Evolutionary conservation across 2,329 filamentous ascomycete species (phyloP).

Genomic region (Cucurbitaria berberidis): DNA sequence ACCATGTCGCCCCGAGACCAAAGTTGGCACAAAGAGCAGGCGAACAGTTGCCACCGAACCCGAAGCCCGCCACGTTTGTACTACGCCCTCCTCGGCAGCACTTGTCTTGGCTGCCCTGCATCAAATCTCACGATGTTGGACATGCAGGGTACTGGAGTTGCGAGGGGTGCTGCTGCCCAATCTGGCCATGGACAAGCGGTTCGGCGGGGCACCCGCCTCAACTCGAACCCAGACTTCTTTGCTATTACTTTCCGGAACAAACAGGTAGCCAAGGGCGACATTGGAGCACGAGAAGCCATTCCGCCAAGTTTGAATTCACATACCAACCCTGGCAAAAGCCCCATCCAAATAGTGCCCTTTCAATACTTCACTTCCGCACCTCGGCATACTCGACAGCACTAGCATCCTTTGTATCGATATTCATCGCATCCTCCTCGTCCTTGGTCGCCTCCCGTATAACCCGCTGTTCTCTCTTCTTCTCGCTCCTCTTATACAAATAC

Average conservation of each 20-base stretch:
- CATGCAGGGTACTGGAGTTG: not conserved
- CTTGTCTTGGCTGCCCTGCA: not conserved
- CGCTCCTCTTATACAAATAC: constrained; percentile 44
- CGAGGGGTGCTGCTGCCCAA: not conserved
- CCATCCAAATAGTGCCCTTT: not conserved
- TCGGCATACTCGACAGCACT: constrained; percentile 32
- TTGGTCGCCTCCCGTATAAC: constrained; percentile 19
- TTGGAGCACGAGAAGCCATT: not conserved
- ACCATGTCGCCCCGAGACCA: not conserved
- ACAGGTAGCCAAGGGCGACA: not conserved
- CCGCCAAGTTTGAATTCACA: not conserved
- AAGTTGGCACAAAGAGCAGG: not conserved
- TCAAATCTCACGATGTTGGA: constrained; percentile 1
- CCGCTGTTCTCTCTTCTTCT: constrained; percentile 27
- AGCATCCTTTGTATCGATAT: constrained; percentile 26
- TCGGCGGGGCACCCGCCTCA: not conserved
- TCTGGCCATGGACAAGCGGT: not conserved
- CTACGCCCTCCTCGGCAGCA: not conserved
- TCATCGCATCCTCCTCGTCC: constrained; percentile 35
- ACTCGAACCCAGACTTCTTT: too few relatives aligned
- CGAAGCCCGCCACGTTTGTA: not conserved
- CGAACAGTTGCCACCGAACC: not conserved
- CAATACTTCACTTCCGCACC: constrained; percentile 14
- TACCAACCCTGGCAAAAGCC: not conserved
- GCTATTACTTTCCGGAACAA: too few relatives aligned